These are phyloP conservation scores for Wallacemonas sp. DNA, from an alignment of 208 protist species.

Conservation along the genomic window DNA sequence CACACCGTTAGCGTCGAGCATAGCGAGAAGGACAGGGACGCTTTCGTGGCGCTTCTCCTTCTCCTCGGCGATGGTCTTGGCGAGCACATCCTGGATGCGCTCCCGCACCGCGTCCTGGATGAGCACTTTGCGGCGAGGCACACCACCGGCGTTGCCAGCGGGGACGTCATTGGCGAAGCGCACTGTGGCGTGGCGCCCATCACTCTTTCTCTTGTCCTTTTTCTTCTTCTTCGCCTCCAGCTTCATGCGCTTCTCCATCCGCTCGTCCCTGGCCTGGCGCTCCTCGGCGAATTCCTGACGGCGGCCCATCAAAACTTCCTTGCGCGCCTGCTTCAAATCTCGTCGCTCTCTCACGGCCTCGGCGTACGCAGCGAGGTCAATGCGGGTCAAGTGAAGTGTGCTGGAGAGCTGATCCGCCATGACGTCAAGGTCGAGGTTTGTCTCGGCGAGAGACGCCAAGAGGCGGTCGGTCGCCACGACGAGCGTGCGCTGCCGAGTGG, in stretches of 20 bases:
- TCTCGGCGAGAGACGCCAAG: constrained; percentile 13
- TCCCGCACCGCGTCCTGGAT: constrained; percentile 36
- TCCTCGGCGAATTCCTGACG: constrained; percentile 43
- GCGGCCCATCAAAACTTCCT: constrained; percentile 20
- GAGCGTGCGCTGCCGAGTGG: constrained; percentile 47
- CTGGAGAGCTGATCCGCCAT: constrained; percentile 30
- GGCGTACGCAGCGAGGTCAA: constrained; percentile 36
- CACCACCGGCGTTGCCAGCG: constrained; percentile 14
- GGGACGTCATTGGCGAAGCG: neutral
- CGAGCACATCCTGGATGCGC: constrained; percentile 24
- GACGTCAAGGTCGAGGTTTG: neutral
- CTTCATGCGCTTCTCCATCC: constrained; percentile 56
- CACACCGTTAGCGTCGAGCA: constrained; percentile 4
- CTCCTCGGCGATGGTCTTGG: constrained; percentile 25
- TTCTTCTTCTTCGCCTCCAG: constrained; percentile 46
- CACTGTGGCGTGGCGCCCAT: neutral
- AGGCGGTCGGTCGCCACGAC: constrained; percentile 44
- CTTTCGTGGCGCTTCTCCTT: constrained; percentile 25
- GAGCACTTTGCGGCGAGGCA: constrained; percentile 17
- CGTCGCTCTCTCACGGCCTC: constrained; percentile 24
- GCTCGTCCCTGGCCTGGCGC: constrained; percentile 54
- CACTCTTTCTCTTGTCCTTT: constrained; percentile 30
- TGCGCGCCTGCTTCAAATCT: constrained; percentile 35
- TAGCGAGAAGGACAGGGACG: constrained; percentile 60
- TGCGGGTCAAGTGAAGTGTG: constrained; percentile 39